Conservation (phyloP, 2,329 filamentous ascomycete species). For the Arachnomyces sp. region DNA sequence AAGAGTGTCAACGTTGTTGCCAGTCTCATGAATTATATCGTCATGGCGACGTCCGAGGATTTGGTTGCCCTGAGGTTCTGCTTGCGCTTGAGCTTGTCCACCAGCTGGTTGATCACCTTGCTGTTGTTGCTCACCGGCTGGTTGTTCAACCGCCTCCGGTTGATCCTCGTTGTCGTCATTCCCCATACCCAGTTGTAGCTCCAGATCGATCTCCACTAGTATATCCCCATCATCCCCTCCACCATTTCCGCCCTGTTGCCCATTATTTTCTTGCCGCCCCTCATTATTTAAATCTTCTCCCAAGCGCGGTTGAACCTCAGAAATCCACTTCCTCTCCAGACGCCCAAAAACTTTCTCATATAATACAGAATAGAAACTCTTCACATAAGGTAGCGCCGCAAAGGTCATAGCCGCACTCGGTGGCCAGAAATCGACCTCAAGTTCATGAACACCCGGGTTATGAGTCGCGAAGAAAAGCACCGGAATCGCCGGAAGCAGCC, state of each 20-base stretch:
- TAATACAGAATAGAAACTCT: constrained; percentile 55
- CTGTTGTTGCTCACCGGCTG: constrained; percentile 16
- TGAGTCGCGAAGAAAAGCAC: constrained; percentile 48
- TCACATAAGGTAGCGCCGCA: constrained; percentile 58
- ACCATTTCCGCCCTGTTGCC: constrained; percentile 12
- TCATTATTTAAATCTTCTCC: constrained; percentile 24
- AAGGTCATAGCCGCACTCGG: constrained; percentile 60
- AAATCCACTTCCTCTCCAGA: constrained; percentile 54
- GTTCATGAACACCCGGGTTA: constrained; percentile 30
- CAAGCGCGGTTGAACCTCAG: constrained; percentile 53
- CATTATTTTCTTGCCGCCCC: constrained; percentile 1
- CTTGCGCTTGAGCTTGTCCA: not conserved
- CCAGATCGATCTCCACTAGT: constrained; percentile 43
- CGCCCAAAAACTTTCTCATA: constrained; percentile 54
- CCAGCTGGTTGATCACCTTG: constrained; percentile 17
- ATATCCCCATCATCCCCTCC: constrained; percentile 31
- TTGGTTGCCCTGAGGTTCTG: constrained; percentile 10
- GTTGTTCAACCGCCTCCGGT: constrained; percentile 27
- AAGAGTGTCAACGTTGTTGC: constrained; percentile 51
- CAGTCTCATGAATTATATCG: constrained; percentile 47
- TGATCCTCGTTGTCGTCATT: constrained; percentile 36
- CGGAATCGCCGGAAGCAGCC: constrained; percentile 55
- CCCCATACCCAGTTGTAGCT: constrained; percentile 45
- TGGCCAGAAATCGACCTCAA: constrained; percentile 56
- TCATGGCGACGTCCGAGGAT: constrained; percentile 35